Percentiles rank a stretch among this genome's conserved stretches.
Evolutionary conservation across 768 basidiomycete species (phyloP).

Genomic region (Boletus reticulatus): DNA sequence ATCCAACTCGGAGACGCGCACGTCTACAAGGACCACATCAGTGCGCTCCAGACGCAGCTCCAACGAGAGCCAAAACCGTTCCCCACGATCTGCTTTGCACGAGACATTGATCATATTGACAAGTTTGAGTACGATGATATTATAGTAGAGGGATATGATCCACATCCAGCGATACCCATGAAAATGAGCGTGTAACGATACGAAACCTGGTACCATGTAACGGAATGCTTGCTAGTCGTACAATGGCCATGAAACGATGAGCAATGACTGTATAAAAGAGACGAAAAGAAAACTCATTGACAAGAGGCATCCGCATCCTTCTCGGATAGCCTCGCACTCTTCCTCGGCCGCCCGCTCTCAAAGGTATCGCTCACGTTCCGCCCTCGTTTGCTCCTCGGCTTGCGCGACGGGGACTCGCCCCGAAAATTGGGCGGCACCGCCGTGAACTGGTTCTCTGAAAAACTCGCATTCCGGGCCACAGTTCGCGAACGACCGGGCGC

Average conservation of each 20-base stretch:
- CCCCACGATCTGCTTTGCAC: slow-evolving; percentile 74
- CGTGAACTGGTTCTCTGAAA: slow-evolving; percentile 44
- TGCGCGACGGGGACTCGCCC: slow-evolving; percentile 30
- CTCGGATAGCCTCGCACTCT: slow-evolving; percentile 16
- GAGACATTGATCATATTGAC: slow-evolving; percentile 72
- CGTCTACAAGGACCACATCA: slow-evolving; percentile 90
- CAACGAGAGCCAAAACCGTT: slow-evolving; percentile 75
- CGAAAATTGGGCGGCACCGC: slow-evolving; percentile 40
- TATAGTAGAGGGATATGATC: slow-evolving; percentile 82
- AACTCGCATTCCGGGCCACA: slow-evolving; percentile 28
- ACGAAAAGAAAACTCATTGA: no score
- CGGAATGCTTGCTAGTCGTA: background rate
- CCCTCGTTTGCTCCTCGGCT: slow-evolving; percentile 26
- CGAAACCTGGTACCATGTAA: background rate
- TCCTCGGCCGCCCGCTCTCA: slow-evolving; percentile 22
- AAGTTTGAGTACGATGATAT: slow-evolving; percentile 80
- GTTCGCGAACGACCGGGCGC: slow-evolving; percentile 11
- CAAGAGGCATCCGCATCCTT: background rate
- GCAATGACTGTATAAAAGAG: no score
- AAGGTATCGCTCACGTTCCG: slow-evolving; percentile 13
- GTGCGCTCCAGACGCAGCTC: slow-evolving; percentile 82
- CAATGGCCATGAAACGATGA: no score
- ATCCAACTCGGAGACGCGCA: slow-evolving; percentile 98
- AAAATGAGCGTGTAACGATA: slow-evolving; percentile 82
- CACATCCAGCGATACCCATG: slow-evolving; percentile 84